These are phyloP conservation scores for Trematosphaeria pertusa DNA, from an alignment of 2,329 filamentous ascomycete genomes.

Conservation along the genomic window DNA sequence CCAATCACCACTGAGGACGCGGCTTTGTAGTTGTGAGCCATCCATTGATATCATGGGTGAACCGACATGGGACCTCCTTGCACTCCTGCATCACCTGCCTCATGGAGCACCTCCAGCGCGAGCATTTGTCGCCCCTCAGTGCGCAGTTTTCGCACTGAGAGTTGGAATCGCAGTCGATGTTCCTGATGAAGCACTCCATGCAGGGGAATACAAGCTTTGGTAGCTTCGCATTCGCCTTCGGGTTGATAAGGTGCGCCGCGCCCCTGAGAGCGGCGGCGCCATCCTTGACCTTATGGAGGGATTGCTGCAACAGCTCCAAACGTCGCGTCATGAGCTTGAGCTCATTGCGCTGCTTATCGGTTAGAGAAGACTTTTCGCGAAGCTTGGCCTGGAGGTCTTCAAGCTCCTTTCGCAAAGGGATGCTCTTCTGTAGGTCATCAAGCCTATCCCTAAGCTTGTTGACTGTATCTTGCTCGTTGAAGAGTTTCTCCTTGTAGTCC, in stretches of 20 bases:
- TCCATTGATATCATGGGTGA: conserved; percentile 26
- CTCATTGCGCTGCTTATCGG: conserved; percentile 26
- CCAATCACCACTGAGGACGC: conserved; percentile 12
- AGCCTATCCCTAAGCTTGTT: conserved; percentile 12
- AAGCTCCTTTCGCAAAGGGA: not conserved
- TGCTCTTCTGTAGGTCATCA: not conserved
- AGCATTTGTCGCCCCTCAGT: conserved; percentile 24
- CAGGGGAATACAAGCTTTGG: conserved; percentile 31
- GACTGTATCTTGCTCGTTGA: conserved; percentile 14
- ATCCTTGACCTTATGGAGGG: conserved; percentile 18
- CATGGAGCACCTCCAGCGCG: conserved; percentile 38
- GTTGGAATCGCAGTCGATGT: conserved; percentile 30
- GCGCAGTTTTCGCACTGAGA: conserved; percentile 32
- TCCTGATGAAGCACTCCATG: conserved; percentile 37
- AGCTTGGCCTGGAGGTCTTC: conserved; percentile 13
- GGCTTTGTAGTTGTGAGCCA: conserved; percentile 8
- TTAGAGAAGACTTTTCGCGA: conserved; percentile 26
- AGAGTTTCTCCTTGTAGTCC: conserved; percentile 16
- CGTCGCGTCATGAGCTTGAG: conserved; percentile 15
- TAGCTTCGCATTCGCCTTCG: conserved; percentile 22
- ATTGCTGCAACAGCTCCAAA: conserved; percentile 10
- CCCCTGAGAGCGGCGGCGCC: conserved; percentile 24
- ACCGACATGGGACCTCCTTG: conserved; percentile 24
- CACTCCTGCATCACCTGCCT: conserved; percentile 33
- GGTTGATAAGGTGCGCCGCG: conserved; percentile 33